Evolutionary conservation across 108 stramenopile genomes (phyloP).

Genomic region (Cyclotella choctawhatcheeana): DNA sequence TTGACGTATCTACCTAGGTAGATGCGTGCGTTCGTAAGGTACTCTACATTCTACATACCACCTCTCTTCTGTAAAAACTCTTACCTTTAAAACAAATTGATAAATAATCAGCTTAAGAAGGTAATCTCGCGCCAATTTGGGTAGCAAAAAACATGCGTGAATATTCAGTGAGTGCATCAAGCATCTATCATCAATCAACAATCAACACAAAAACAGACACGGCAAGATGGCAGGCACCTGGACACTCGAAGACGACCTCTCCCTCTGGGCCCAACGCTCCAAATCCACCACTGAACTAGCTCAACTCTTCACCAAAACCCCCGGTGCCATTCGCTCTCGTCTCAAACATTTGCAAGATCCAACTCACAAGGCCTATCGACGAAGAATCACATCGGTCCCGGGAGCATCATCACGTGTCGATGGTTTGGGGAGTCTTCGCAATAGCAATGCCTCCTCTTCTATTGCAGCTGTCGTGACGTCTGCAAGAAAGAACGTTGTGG

Average conservation of each 20-base stretch:
- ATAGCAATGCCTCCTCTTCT: neutral
- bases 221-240: constrained; percentile 7
- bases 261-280: constrained; percentile 14
- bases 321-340: constrained; percentile 16
- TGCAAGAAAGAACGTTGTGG: too few relatives aligned
- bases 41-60: too few relatives aligned
- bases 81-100: too few relatives aligned
- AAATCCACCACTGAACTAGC: constrained; percentile 19
- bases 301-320: neutral
- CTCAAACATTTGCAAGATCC: constrained; percentile 24
- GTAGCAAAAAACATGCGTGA: too few relatives aligned
- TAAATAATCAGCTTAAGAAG: too few relatives aligned
- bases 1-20: too few relatives aligned
- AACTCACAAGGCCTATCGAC: constrained; percentile 14
- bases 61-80: too few relatives aligned
- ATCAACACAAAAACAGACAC: neutral
- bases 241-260: constrained; percentile 13
- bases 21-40: too few relatives aligned
- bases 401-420: neutral
- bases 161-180: too few relatives aligned
- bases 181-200: neutral
- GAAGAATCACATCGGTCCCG: neutral
- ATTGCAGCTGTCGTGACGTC: neutral
- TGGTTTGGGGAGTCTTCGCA: neutral
- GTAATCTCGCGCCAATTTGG: too few relatives aligned